Percentiles rank a stretch among this genome's conserved stretches.
phyloP scores from a whole-genome alignment of 73 alveolate genomes.

The Loxodes magnus region DNA sequence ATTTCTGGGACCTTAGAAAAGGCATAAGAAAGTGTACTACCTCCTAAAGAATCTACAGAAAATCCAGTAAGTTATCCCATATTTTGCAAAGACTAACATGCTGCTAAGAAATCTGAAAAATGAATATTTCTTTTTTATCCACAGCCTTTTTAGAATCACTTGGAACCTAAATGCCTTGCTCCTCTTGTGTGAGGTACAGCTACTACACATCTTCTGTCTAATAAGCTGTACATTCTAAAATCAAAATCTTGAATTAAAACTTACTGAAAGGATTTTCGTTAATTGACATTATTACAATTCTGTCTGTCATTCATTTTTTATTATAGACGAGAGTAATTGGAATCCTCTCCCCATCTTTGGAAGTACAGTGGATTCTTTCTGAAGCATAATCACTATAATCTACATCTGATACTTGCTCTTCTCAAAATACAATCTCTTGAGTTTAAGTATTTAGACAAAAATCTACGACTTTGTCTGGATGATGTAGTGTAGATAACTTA shows the following conservation, averaged over 20 bases:
- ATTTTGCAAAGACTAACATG: slow-evolving; percentile 1
- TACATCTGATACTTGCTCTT: not conserved
- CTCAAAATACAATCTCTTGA: not conserved
- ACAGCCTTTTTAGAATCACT: slow-evolving; percentile 3
- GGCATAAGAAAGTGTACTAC: not conserved
- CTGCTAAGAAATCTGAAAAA: slow-evolving; percentile 6
- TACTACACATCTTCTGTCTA: slow-evolving; percentile 4
- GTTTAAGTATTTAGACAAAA: not conserved
- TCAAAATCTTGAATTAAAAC: not conserved
- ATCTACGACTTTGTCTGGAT: not conserved
- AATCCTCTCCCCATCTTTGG: not conserved
- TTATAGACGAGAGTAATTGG: slow-evolving; percentile 9
- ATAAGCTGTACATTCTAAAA: not conserved
- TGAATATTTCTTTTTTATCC: not conserved
- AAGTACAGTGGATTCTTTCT: slow-evolving; percentile 6
- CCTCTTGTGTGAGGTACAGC: slow-evolving; percentile 8
- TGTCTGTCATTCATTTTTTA: not conserved
- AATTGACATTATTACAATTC: not conserved
- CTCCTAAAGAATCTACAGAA: not conserved
- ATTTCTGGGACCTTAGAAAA: slow-evolving; percentile 4
- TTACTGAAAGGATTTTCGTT: not conserved
- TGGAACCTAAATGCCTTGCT: not conserved
- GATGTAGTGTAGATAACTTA: slow-evolving; percentile 5
- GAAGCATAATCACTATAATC: slow-evolving; percentile 2
- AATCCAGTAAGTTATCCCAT: not conserved